These are phyloP conservation scores for Kodamaea neixiangensis DNA, from an alignment of 805 yeast species.

Conservation along the genomic window DNA sequence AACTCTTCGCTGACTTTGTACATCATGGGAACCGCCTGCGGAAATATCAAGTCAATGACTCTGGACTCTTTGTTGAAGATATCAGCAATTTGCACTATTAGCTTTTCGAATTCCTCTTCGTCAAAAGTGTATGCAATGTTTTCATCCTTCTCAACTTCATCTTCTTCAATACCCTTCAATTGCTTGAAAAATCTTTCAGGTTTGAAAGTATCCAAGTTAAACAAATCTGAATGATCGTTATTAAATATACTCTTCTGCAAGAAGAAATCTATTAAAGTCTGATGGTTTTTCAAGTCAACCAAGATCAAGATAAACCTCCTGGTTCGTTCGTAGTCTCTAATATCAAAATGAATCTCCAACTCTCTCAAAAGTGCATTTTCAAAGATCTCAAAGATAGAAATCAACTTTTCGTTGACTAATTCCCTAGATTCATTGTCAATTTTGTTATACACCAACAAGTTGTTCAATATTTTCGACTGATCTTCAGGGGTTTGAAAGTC, in stretches of 20 bases:
- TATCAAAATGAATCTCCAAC: conserved; percentile 57
- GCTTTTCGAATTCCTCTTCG: conserved; percentile 21
- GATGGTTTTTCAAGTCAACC: conserved; percentile 39
- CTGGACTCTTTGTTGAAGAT: conserved; percentile 39
- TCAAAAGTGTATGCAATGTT: conserved; percentile 11
- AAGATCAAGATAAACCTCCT: conserved; percentile 36
- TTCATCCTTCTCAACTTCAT: conserved; percentile 8
- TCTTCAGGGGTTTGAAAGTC: conserved; percentile 51
- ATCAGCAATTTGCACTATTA: conserved; percentile 31
- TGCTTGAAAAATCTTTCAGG: conserved; percentile 23
- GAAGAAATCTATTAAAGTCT: conserved; percentile 45
- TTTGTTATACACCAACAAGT: conserved; percentile 40
- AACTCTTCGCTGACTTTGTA: conserved; percentile 50
- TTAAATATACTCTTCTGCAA: conserved; percentile 45
- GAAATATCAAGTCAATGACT: conserved; percentile 47
- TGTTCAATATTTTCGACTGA: conserved; percentile 48
- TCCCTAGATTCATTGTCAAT: conserved; percentile 34
- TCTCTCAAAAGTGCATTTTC: conserved; percentile 71
- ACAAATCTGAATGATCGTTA: conserved; percentile 31
- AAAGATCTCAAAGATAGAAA: conserved; percentile 64
- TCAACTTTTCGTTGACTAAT: conserved; percentile 44
- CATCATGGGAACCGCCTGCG: conserved; percentile 47
- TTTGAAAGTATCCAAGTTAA: conserved; percentile 31
- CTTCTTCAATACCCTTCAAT: conserved; percentile 1
- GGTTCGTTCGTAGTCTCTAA: conserved; percentile 44